Conservation (phyloP, 805 yeast genomes). For the Monosporozyma aerobia region DNA sequence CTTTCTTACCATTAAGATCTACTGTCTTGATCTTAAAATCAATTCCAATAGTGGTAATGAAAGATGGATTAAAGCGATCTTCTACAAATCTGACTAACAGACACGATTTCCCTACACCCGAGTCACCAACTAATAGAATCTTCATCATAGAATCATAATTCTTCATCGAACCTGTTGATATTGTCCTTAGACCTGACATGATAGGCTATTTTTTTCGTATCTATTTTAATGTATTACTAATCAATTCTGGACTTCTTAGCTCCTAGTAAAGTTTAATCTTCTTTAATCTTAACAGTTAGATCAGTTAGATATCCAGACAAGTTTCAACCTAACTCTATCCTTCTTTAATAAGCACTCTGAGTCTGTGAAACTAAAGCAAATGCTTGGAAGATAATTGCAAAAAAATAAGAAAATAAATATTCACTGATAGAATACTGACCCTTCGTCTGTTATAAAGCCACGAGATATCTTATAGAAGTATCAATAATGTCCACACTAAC, state of each 20-base stretch:
- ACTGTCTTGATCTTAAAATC: constrained; percentile 96
- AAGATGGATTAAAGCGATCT: constrained; percentile 92
- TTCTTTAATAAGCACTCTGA: neutral
- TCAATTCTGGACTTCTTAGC: no score
- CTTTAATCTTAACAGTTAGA: no score
- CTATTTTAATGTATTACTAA: neutral
- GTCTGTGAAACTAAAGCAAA: neutral
- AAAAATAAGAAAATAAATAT: no score
- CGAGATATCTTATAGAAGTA: neutral
- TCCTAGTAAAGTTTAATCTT: no score
- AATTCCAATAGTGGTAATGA: constrained; percentile 95
- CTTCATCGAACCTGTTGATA: neutral
- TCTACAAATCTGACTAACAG: constrained; percentile 86
- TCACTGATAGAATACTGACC: neutral
- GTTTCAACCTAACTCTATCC: neutral
- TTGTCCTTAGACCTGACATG: neutral
- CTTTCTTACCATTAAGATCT: constrained; percentile 84
- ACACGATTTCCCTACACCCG: constrained; percentile 87
- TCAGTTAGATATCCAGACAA: no score
- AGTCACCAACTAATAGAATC: constrained; percentile 86
- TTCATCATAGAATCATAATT: constrained; percentile 82
- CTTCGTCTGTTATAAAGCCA: neutral
- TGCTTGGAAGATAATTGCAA: neutral
- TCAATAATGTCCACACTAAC: neutral
- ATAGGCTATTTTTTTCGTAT: neutral